Conservation (phyloP, 2,329 filamentous ascomycete genomes). For the Metarhizium sp. region DNA sequence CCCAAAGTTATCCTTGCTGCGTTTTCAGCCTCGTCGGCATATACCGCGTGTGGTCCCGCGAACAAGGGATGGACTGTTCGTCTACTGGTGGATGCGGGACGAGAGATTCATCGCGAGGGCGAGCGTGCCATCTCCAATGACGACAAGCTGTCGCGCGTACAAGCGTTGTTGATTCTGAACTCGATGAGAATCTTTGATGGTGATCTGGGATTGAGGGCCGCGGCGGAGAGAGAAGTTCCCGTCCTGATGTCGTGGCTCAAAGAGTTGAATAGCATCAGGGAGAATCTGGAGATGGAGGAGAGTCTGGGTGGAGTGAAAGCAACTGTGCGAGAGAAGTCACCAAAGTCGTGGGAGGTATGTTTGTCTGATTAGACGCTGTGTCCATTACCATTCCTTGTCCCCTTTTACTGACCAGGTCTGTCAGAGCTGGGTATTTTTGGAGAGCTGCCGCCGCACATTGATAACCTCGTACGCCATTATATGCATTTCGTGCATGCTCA, state of each 20-base stretch:
- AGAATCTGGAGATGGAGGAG: slow-evolving; percentile 22
- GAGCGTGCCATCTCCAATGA: slow-evolving; percentile 19
- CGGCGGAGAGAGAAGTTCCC: slow-evolving; percentile 29
- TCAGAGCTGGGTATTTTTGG: slow-evolving; percentile 31
- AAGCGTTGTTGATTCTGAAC: slow-evolving; percentile 32
- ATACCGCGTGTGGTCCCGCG: slow-evolving; percentile 24
- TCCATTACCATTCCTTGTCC: neutral
- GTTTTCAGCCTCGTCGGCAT: slow-evolving; percentile 30
- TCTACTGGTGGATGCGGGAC: slow-evolving; percentile 27
- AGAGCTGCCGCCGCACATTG: slow-evolving; percentile 30
- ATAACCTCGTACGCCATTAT: slow-evolving; percentile 23
- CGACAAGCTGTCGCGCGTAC: slow-evolving; percentile 33
- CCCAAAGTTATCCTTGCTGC: slow-evolving; percentile 30
- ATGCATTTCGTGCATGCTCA: slow-evolving; percentile 25
- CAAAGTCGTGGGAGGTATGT: slow-evolving; percentile 32
- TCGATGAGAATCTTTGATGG: slow-evolving; percentile 34
- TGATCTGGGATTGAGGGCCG: slow-evolving; percentile 28
- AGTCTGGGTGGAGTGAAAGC: slow-evolving; percentile 11
- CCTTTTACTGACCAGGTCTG: neutral
- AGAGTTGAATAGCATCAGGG: slow-evolving; percentile 22
- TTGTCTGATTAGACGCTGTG: neutral
- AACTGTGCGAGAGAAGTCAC: slow-evolving; percentile 20
- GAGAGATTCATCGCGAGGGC: slow-evolving; percentile 26
- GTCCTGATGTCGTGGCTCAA: slow-evolving; percentile 27
- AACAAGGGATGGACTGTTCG: slow-evolving; percentile 31